phyloP scores from a whole-genome alignment of 805 yeast genomes.

The Brettanomyces sp. region DNA sequence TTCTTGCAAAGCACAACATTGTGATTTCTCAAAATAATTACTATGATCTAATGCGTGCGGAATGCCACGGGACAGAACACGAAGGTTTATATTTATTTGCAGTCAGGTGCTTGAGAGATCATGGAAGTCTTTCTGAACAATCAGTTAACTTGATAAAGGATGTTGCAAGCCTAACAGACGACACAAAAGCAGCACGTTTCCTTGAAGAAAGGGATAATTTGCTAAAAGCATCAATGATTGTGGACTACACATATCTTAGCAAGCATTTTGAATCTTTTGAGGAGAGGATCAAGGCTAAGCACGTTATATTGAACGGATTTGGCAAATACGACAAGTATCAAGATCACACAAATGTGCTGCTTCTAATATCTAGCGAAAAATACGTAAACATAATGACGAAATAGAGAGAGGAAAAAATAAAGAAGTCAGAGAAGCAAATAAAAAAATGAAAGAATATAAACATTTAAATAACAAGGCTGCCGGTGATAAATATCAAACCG shows the following conservation, averaged over 20 bases:
- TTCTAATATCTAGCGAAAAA: background rate
- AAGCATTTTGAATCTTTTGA: slow-evolving; percentile 6
- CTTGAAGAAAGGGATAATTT: slow-evolving; percentile 1
- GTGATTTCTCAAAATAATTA: slow-evolving; percentile 10
- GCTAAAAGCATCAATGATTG: slow-evolving; percentile 1
- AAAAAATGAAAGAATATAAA: too few relatives aligned
- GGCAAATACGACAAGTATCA: slow-evolving; percentile 6
- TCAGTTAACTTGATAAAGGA: slow-evolving; percentile 3
- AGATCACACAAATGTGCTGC: slow-evolving; percentile 4
- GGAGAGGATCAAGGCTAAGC: slow-evolving; percentile 8
- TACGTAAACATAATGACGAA: background rate
- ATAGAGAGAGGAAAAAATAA: background rate
- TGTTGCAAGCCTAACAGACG: slow-evolving; percentile 7
- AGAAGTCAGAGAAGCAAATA: background rate
- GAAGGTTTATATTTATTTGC: slow-evolving; percentile 15
- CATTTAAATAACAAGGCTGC: too few relatives aligned
- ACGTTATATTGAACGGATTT: slow-evolving; percentile 6
- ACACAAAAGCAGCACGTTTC: slow-evolving; percentile 6
- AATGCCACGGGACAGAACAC: slow-evolving; percentile 18
- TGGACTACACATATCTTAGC: slow-evolving; percentile 9
- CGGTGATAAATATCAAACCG: background rate
- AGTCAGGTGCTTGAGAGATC: slow-evolving; percentile 4
- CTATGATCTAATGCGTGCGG: slow-evolving; percentile 10
- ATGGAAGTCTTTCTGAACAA: slow-evolving; percentile 3
- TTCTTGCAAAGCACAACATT: slow-evolving; percentile 4